These are phyloP conservation scores for Aureobasidium zeae DNA, from an alignment of 2,329 filamentous ascomycete species.

Conservation along the genomic window DNA sequence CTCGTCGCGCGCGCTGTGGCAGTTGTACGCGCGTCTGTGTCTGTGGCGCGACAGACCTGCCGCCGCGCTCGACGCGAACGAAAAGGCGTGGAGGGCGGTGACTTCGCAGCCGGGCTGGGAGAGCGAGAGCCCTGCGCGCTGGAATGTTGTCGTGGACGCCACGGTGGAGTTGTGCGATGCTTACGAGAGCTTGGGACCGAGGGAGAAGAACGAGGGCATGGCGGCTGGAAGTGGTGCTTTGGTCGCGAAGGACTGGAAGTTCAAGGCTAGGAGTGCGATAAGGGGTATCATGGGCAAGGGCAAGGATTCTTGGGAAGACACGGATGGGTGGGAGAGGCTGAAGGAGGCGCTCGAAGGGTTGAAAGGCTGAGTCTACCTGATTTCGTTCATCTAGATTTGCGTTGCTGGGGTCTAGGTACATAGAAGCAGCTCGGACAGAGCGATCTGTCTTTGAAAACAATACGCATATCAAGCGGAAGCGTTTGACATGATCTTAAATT, in stretches of 20 bases:
- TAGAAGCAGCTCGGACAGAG: background rate
- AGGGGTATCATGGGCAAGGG: conserved; percentile 74
- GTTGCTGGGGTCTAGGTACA: background rate
- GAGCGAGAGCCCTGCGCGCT: conserved; percentile 52
- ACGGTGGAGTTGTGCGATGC: conserved; percentile 75
- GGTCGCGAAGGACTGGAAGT: conserved; percentile 74
- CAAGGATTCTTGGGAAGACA: conserved; percentile 75
- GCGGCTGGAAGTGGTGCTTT: conserved; percentile 43
- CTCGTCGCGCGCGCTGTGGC: conserved; percentile 65
- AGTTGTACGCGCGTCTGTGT: conserved; percentile 60
- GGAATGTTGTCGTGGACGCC: conserved; percentile 63
- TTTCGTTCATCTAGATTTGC: too few relatives aligned
- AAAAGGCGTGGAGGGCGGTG: conserved; percentile 79
- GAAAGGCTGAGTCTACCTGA: too few relatives aligned
- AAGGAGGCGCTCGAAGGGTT: conserved; percentile 36
- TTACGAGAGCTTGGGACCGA: conserved; percentile 61
- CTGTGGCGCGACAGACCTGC: conserved; percentile 62
- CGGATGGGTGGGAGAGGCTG: conserved; percentile 55
- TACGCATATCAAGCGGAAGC: too few relatives aligned
- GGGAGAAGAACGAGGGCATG: conserved; percentile 44
- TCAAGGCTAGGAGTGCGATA: conserved; percentile 77
- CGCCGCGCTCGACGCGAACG: conserved; percentile 70
- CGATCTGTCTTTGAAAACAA: background rate
- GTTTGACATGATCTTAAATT: too few relatives aligned
- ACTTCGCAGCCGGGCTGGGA: conserved; percentile 46